Evolutionary conservation across 306 rosid species (phyloP).

Genomic region (Morella rubra): DNA sequence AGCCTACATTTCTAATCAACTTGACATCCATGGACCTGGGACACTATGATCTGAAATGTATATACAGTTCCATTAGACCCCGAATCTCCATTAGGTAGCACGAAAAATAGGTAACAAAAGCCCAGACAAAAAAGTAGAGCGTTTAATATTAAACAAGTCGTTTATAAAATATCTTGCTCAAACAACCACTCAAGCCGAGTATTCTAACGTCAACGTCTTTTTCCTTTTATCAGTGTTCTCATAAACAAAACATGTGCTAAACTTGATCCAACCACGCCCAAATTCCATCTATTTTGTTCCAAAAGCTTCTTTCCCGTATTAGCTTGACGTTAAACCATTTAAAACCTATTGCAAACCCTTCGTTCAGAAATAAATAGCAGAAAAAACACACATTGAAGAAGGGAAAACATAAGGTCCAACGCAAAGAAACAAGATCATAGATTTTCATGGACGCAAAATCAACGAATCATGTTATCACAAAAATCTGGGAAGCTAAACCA

Average conservation of each 20-base stretch:
- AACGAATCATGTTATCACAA: neutral
- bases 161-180: neutral
- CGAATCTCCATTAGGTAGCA: neutral
- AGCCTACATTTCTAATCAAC: neutral
- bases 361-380: neutral
- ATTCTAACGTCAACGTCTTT: neutral
- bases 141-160: neutral
- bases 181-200: neutral
- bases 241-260: neutral
- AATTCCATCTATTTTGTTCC: neutral
- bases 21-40: neutral
- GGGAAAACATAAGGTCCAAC: neutral
- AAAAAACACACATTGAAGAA: neutral
- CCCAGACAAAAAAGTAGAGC: neutral
- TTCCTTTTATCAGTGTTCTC: neutral
- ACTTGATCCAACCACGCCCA: neutral
- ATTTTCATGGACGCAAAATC: neutral
- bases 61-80: neutral
- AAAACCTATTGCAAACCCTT: neutral
- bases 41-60: neutral
- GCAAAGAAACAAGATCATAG: neutral
- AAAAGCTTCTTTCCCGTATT: neutral
- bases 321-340: neutral
- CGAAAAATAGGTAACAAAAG: neutral
- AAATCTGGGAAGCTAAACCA: neutral